Conservation (phyloP, 2,329 filamentous ascomycete species). For the Ceratocystis papillata region DNA sequence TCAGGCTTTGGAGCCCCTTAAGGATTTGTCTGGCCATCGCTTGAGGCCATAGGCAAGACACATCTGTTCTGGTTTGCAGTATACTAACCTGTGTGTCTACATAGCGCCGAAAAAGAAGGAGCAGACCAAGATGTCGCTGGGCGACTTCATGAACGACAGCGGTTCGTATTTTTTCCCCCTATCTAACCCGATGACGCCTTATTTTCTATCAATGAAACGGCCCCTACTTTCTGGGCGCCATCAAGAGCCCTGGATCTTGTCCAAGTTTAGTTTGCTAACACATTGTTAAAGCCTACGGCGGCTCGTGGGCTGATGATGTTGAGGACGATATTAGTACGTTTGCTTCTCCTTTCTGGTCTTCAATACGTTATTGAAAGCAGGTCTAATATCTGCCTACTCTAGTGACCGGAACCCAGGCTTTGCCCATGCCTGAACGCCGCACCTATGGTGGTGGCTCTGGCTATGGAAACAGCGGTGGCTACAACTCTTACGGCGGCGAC, state of each 20-base stretch:
- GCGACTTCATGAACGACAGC: slow-evolving; percentile 81
- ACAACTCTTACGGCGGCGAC: slow-evolving; percentile 15
- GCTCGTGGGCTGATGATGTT: slow-evolving; percentile 98
- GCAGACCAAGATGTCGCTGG: slow-evolving; percentile 92
- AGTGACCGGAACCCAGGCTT: slow-evolving; percentile 44
- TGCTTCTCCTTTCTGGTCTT: neutral
- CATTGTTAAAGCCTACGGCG: slow-evolving; percentile 40
- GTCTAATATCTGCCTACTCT: neutral
- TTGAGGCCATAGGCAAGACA: neutral
- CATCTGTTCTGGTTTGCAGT: neutral
- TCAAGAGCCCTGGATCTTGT: neutral
- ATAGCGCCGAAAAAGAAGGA: slow-evolving; percentile 87
- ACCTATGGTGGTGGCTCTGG: slow-evolving; percentile 31
- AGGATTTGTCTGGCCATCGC: too few species aligned
- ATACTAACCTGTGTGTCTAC: slow-evolving; percentile 26
- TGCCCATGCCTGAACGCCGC: slow-evolving; percentile 42
- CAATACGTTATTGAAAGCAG: neutral
- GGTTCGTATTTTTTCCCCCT: neutral
- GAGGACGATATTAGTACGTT: slow-evolving; percentile 73
- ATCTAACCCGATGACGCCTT: neutral
- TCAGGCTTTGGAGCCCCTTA: slow-evolving; percentile 5
- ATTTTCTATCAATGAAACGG: neutral
- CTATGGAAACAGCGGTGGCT: slow-evolving; percentile 31
- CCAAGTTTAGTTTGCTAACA: slow-evolving; percentile 11
- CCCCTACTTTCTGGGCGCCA: neutral